Base-by-base conservation (phyloP, 208 protist species). In the Tritrichomonas foetus region DNA sequence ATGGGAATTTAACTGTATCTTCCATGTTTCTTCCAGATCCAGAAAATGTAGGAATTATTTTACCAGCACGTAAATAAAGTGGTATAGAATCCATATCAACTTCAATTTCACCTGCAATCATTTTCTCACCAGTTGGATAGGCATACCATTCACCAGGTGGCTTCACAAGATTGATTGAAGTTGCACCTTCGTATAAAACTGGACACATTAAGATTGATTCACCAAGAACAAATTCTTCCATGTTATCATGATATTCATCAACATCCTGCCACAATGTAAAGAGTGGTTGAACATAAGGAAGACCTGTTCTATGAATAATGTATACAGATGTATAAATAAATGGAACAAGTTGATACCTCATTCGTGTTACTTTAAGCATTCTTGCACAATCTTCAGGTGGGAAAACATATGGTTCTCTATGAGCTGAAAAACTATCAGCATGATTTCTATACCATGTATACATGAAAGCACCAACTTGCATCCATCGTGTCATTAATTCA, bases 361-460 rank as follows among this genome's bases (percentile, higher is more conserved):
- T 55, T 11, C 64, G 64, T 61, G 30, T 94, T 53, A 11, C 69
- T 72, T 33, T 94, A 5, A 92, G 27, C 25, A 95, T 75, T 14
- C 97, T 95, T 11, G 96, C 94, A 36, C 96, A 97, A 72, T 89
- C 72, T 36, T 89, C 78, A 44, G 96, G 95, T n/a, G 96, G 97
- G 94, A 99, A 99, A 27, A 97, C 96, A 97, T 98, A 99, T 55
- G 98, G 99, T 96, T 99, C 99, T 93, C 98, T 97, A 44, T 98
- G 97, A 94, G 97, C 97, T 20, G 55, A 98, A 16, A 22, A 5
- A 22, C 53, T 61, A 61, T 99, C 97, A 30, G 97, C 96, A 95
- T 99, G 98, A 27, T 96, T 97, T 55, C 99, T 97, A 95, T 99
- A 99, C 96, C 99, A 99, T 39, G 98, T 98, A 95, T 98, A 97